Percentiles rank a stretch among this genome's conserved stretches.
Evolutionary conservation across 2,329 filamentous ascomycete species (phyloP).

Genomic region (Chaetomium sp.): DNA sequence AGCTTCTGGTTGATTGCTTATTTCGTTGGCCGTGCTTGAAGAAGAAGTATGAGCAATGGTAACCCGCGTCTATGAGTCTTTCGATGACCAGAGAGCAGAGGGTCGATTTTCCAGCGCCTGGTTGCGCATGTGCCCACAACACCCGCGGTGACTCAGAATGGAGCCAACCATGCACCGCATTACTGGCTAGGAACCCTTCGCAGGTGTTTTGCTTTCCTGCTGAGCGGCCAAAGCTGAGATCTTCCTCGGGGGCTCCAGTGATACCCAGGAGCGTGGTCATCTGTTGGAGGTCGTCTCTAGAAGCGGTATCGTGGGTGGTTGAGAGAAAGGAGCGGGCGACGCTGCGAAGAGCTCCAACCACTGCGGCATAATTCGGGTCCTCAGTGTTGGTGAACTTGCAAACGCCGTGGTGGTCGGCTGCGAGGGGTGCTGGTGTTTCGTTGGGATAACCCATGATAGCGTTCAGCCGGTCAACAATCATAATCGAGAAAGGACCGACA

Average conservation of each 20-base stretch:
- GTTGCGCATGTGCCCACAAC: not conserved
- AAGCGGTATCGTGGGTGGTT: not conserved
- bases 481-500: not conserved
- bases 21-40: not conserved
- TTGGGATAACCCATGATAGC: slow-evolving; percentile 31
- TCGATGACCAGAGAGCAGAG: not conserved
- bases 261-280: not conserved
- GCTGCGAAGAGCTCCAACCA: not conserved
- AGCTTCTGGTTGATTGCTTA: not conserved
- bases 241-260: not conserved
- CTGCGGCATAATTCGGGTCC: not conserved
- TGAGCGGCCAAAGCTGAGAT: not conserved
- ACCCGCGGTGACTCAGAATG: not conserved
- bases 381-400: not conserved
- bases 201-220: not conserved
- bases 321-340: not conserved
- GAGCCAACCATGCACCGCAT: not conserved
- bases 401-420: not conserved
- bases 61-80: not conserved
- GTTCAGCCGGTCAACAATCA: slow-evolving; percentile 36
- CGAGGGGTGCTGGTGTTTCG: slow-evolving; percentile 16
- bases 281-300: not conserved
- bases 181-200: not conserved
- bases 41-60: not conserved
- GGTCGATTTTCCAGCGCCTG: not conserved